Evolutionary conservation across 2,329 filamentous ascomycete species (phyloP).

Genomic region (Talaromyces atroroseus): DNA sequence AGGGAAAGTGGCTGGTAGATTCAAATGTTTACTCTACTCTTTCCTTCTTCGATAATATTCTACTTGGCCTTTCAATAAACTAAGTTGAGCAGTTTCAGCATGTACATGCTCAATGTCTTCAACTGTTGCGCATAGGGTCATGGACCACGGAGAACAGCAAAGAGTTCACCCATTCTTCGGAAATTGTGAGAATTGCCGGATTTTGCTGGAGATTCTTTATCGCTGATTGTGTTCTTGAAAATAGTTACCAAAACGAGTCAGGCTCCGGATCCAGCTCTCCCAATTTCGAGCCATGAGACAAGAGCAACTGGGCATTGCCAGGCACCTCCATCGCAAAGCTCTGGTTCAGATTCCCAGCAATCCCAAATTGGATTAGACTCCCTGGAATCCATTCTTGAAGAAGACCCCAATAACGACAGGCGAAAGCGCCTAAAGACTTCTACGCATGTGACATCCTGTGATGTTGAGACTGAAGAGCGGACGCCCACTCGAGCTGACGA

Average conservation of each 20-base stretch:
- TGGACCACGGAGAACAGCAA: slow-evolving; percentile 35
- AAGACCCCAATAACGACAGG: slow-evolving; percentile 29
- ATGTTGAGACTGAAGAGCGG: background rate
- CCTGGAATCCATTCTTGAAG: slow-evolving; percentile 19
- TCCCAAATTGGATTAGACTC: background rate
- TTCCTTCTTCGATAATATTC: background rate
- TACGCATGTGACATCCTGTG: background rate
- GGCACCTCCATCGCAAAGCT: background rate
- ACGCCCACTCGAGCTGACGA: background rate
- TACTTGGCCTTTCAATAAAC: slow-evolving; percentile 14
- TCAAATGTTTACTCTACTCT: background rate
- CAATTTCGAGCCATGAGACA: slow-evolving; percentile 2
- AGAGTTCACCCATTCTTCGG: slow-evolving; percentile 39
- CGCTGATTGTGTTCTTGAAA: background rate
- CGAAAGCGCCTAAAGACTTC: slow-evolving; percentile 33
- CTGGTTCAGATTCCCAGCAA: background rate
- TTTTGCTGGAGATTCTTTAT: background rate
- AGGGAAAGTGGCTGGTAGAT: background rate
- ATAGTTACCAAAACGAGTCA: slow-evolving; percentile 5
- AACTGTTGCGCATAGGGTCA: slow-evolving; percentile 28
- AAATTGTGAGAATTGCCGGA: slow-evolving; percentile 27
- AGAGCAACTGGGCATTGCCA: background rate
- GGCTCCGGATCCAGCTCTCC: background rate
- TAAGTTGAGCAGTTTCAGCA: slow-evolving; percentile 12
- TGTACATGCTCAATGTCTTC: slow-evolving; percentile 23